Evolutionary conservation across 768 basidiomycete genomes (phyloP).

Genomic region (Pleurotus eryngii): DNA sequence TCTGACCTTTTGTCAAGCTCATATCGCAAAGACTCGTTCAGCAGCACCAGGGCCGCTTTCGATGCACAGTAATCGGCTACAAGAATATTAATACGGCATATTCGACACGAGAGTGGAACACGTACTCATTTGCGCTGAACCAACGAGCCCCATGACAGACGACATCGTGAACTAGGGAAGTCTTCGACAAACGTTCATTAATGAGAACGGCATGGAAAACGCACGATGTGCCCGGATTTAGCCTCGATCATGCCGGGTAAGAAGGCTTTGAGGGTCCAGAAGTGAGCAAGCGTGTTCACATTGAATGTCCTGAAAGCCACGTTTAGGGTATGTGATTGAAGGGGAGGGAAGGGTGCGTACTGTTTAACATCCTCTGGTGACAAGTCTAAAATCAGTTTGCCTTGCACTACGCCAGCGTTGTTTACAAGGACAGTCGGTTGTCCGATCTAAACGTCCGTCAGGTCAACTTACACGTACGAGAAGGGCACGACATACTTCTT

Average conservation of each 20-base stretch:
- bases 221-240: slow-evolving; percentile 81
- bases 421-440: slow-evolving; percentile 89
- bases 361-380: slow-evolving; percentile 73
- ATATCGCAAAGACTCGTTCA: slow-evolving; percentile 83
- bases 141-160: slow-evolving; percentile 70
- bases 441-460: slow-evolving; percentile 54
- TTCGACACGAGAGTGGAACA: slow-evolving; percentile 9
- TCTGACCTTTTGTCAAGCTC: slow-evolving; percentile 69
- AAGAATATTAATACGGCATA: neutral
- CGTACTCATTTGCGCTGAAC: slow-evolving; percentile 75
- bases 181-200: slow-evolving; percentile 11
- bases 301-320: slow-evolving; percentile 68
- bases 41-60: slow-evolving; percentile 80
- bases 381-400: slow-evolving; percentile 81
- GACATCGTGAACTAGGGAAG: slow-evolving; percentile 65
- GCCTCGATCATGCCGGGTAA: slow-evolving; percentile 80
- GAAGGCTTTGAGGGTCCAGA: slow-evolving; percentile 92
- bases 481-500: slow-evolving; percentile 53
- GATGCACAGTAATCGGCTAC: slow-evolving; percentile 88
- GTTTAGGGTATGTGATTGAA: too few species aligned
- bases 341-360: slow-evolving; percentile 35
- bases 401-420: slow-evolving; percentile 93
- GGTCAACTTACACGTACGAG: neutral
- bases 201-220: slow-evolving; percentile 21
- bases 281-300: slow-evolving; percentile 86